Conservation (phyloP, 2,329 filamentous ascomycete species). For the Ophiognomonia clavigignenti-juglandacearum region DNA sequence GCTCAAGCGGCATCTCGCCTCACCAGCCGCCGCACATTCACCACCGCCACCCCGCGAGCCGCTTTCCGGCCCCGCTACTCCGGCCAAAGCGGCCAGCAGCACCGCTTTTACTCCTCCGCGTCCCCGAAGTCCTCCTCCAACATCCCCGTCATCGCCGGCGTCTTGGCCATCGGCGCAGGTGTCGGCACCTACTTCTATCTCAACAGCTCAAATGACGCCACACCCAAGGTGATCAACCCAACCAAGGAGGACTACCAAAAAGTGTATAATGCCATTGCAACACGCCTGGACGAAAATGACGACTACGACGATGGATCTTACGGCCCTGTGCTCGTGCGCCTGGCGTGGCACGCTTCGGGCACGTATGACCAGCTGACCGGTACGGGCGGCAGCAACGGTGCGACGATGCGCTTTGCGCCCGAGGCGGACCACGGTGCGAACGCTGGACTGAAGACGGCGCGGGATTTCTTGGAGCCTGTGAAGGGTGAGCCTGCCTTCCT, state of each 20-base stretch:
- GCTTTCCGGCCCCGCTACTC: slow-evolving; percentile 61
- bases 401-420: slow-evolving; percentile 92
- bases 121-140: slow-evolving; percentile 46
- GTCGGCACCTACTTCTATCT: slow-evolving; percentile 64
- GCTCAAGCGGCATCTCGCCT: slow-evolving; percentile 56
- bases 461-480: slow-evolving; percentile 88
- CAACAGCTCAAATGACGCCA: slow-evolving; percentile 45
- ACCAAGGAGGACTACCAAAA: slow-evolving; percentile 88
- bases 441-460: slow-evolving; percentile 78
- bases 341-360: slow-evolving; percentile 92
- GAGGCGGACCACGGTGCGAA: slow-evolving; percentile 92
- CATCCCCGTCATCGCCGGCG: slow-evolving; percentile 49
- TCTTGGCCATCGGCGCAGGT: slow-evolving; percentile 53
- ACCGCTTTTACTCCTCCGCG: slow-evolving; percentile 69
- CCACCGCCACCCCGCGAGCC: slow-evolving; percentile 52
- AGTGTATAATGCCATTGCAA: slow-evolving; percentile 85
- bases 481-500: too few species aligned
- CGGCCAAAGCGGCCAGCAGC: slow-evolving; percentile 38
- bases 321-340: slow-evolving; percentile 81
- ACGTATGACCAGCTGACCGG: slow-evolving; percentile 85
- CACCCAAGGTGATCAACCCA: slow-evolving; percentile 56
- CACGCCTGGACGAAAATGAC: slow-evolving; percentile 77
- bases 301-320: slow-evolving; percentile 97
- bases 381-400: slow-evolving; percentile 92
- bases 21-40: slow-evolving; percentile 54